Base-by-base conservation (phyloP, 306 rosid genomes). In the Argentina anserina region DNA sequence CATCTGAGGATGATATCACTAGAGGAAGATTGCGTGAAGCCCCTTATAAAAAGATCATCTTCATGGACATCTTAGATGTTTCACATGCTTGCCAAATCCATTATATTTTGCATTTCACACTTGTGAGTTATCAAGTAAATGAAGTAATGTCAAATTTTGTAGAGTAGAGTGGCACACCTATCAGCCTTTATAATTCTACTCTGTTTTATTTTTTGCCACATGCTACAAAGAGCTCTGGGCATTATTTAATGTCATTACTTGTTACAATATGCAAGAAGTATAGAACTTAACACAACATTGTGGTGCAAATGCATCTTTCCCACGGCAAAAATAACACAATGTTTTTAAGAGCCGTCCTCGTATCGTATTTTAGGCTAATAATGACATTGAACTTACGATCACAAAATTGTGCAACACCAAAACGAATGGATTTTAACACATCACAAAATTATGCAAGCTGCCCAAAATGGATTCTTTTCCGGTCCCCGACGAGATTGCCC, bases 401-500 rank as follows among this genome's bases (percentile, higher is more conserved):
- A n/a, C n/a, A n/a, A n/a, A n/a, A n/a, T n/a, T n/a, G n/a, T n/a
- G n/a, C n/a, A n/a, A n/a, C n/a, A n/a, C n/a, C n/a, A n/a, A n/a
- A n/a, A n/a, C n/a, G n/a, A n/a, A n/a, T n/a, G n/a, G n/a, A n/a
- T n/a, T n/a, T n/a, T n/a, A n/a, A n/a, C n/a, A n/a, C n/a, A n/a
- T n/a, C n/a, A n/a, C n/a, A n/a, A n/a, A n/a, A 28, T 3, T 7
- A 13, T 58, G 10, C 7, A 52, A 2, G 47, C 45, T 56, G 61
- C 50, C 14, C 18, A 18, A 34, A 49, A 74, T 49, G 60, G 75
- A 52, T 50, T 46, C 59, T 61, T 45, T 74, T 77, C 70, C 65
- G 5, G 83, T 93, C 53, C 89, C 98, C 11, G 71, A 83, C 28
- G 97, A 90, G 53, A 76, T 90, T 74, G 81, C 83, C 72, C 36